A percentile compares a stretch with the other conserved stretches of the same genome.
Evolutionary conservation across 1,284 basidiomycete species (phyloP).

Genomic region (Trametes pubescens): DNA sequence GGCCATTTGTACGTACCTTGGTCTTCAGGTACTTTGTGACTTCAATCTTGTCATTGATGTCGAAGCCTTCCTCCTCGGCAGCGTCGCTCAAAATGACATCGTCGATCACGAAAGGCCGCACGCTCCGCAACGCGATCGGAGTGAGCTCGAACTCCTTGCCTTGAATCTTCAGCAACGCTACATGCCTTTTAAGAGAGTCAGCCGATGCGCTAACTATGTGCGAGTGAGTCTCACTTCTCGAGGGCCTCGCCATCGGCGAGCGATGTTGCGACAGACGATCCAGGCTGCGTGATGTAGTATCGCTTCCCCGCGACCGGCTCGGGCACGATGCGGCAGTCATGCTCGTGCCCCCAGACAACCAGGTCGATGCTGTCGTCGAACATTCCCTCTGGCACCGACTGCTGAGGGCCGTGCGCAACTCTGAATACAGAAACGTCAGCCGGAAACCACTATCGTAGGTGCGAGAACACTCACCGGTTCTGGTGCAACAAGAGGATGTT

Average conservation of each 20-base stretch:
- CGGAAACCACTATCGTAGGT: background rate
- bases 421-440: constrained; percentile 50
- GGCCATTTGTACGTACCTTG: constrained; percentile 54
- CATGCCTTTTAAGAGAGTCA: constrained; percentile 66
- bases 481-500: constrained; percentile 95
- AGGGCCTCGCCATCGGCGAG: constrained; percentile 90
- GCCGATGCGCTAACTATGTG: background rate
- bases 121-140: constrained; percentile 88
- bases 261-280: constrained; percentile 94
- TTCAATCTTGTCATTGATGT: constrained; percentile 81
- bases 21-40: constrained; percentile 83
- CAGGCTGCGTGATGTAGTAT: constrained; percentile 95
- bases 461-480: constrained; percentile 74
- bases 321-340: constrained; percentile 94
- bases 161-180: constrained; percentile 86
- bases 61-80: constrained; percentile 78
- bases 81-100: constrained; percentile 80
- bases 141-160: constrained; percentile 88
- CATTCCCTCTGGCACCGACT: constrained; percentile 94
- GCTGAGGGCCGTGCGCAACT: constrained; percentile 92
- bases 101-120: constrained; percentile 95
- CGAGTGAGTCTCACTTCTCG: constrained; percentile 70
- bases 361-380: constrained; percentile 96
- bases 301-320: constrained; percentile 91
- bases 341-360: constrained; percentile 98